Percentiles rank a stretch among this genome's conserved stretches.
These are phyloP conservation scores for Scenedesmus sp. DNA, from an alignment of 163 green algal genomes.

Conservation along the genomic window DNA sequence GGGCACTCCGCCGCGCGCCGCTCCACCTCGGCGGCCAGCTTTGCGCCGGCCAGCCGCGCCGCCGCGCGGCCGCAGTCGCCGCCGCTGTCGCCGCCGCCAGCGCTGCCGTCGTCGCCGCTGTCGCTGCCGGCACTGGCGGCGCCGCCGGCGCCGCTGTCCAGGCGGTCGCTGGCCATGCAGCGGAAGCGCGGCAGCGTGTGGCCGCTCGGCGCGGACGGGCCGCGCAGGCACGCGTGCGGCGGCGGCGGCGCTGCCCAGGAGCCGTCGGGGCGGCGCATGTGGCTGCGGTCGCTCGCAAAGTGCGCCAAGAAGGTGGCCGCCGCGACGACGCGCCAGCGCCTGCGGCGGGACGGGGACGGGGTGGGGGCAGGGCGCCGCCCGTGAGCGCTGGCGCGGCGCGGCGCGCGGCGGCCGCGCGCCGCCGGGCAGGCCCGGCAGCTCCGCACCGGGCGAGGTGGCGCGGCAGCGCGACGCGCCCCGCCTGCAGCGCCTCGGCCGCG, in stretches of 20 bases:
- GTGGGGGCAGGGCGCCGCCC: too few species aligned
- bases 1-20: neutral
- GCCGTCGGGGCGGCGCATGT: conserved; percentile 26
- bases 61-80: neutral
- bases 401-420: too few species aligned
- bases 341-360: neutral
- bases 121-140: neutral
- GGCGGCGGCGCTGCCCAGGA: conserved; percentile 17
- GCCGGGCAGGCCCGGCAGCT: neutral
- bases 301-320: conserved; percentile 10
- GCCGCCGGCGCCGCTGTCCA: neutral
- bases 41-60: neutral
- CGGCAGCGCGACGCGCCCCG: neutral
- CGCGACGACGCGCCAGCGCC: conserved; percentile 14
- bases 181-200: conserved; percentile 10
- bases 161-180: neutral
- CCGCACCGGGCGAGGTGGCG: neutral
- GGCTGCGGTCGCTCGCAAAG: conserved; percentile 39
- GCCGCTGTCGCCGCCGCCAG: neutral
- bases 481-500: conserved; percentile 12
- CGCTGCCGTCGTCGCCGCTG: neutral
- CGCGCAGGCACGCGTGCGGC: conserved; percentile 5
- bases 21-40: neutral
- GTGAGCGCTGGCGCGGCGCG: too few species aligned
- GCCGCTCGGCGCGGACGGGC: neutral